phyloP scores from a whole-genome alignment of 2,329 filamentous ascomycete genomes.

The Neodidymelliopsis sp. region DNA sequence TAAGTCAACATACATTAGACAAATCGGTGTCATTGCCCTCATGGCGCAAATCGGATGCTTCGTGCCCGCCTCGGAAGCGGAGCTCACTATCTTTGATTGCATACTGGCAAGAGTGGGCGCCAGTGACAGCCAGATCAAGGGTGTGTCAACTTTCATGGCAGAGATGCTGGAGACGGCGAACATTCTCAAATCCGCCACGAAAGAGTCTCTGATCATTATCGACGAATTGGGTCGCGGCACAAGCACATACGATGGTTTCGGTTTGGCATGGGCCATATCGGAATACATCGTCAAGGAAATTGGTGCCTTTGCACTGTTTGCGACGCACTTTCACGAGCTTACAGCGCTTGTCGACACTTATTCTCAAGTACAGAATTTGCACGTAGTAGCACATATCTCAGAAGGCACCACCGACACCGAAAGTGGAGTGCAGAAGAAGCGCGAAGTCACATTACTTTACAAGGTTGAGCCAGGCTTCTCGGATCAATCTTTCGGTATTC shows the following conservation, averaged over 20 bases:
- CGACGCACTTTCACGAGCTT: constrained; percentile 97
- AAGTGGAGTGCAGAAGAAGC: constrained; percentile 50
- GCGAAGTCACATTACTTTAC: constrained; percentile 93
- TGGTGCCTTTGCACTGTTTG: constrained; percentile 91
- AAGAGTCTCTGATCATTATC: constrained; percentile 96
- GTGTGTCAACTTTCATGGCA: constrained; percentile 98
- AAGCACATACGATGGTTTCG: constrained; percentile 97
- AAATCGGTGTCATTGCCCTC: constrained; percentile 93
- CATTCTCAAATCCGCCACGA: constrained; percentile 94
- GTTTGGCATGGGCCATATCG: constrained; percentile 98
- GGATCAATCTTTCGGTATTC: constrained; percentile 97
- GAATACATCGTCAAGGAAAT: constrained; percentile 98
- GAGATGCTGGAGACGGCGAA: constrained; percentile 99
- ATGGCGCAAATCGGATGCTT: constrained; percentile 98
- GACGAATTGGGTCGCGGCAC: constrained; percentile 97
- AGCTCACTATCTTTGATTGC: constrained; percentile 94
- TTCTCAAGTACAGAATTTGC: constrained; percentile 87
- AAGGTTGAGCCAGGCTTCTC: constrained; percentile 95
- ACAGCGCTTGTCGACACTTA: constrained; percentile 89
- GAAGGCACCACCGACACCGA: constrained; percentile 58
- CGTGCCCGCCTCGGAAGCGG: constrained; percentile 88
- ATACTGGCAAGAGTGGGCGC: constrained; percentile 96
- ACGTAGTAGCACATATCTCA: constrained; percentile 92
- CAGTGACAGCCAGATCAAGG: constrained; percentile 95
- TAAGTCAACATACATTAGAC: constrained; percentile 97